Evolutionary conservation across 108 stramenopile species (phyloP), one percentile per base, ranked within the genome.

Genomic region (Nitzschia sp.): DNA sequence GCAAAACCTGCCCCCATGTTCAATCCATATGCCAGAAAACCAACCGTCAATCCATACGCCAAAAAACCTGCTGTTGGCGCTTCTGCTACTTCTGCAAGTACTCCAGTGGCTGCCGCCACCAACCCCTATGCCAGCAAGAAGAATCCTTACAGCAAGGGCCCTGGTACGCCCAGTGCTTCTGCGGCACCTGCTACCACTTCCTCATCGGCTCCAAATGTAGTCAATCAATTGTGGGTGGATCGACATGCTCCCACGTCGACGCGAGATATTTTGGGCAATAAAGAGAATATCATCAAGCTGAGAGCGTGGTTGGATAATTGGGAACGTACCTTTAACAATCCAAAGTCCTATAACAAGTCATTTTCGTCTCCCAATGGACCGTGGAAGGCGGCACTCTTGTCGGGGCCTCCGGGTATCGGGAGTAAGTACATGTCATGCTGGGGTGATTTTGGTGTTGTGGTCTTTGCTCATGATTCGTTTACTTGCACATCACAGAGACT

Each of bases 401-500:
- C 94, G n/a, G 97, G 97, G 8, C 95, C 96, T n/a, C 97, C 97
- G 11, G 95, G 96, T 32, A 98, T 98, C 74, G 96, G 96, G 65
- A 95, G 82, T 82, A 68, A 64, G 82, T 82, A 59, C 66, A 58
- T 23, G 45, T 8, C 2, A 23, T 17, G 55, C 18, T 64, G 30
- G 38, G 13, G 6, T 42, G 38, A 57, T 35, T 11, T 23, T 5
- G 23, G 8, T 54, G 19, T 33, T 19, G 21, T 21, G 15, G 11
- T 19, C 23, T 8, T 54, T 29, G 3, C 54, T 56, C 31, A 24
- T 46, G 11, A 29, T 13, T 19, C n/a, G 9, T 38, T 29, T 48
- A 3, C 55, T 68, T 28, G 26, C 5, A 25, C 27, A 32, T 8
- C 25, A 35, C 63, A 73, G 84, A 91, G 74, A 95, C 97, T 2